A percentile compares a stretch with the other conserved stretches of the same genome.
Conservation (phyloP, 805 yeast genomes). For the Starmerella gropengiesseri region DNA sequence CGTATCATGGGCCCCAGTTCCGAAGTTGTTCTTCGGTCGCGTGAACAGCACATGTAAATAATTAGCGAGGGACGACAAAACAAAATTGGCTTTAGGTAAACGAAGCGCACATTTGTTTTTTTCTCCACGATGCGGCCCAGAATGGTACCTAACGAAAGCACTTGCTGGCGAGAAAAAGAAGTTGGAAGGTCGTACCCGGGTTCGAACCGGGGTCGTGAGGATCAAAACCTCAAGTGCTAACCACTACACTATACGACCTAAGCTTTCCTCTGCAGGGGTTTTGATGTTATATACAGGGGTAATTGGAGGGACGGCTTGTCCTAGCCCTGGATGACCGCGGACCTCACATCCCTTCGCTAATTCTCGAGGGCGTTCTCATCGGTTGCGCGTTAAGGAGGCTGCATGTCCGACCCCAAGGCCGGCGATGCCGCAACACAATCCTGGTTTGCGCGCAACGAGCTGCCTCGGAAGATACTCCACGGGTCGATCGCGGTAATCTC, state of each 20-base stretch:
- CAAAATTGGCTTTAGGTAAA: background rate
- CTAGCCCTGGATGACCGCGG: too few species aligned
- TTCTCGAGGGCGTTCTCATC: too few species aligned
- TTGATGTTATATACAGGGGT: background rate
- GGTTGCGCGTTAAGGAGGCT: background rate
- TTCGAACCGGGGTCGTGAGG: slow-evolving; percentile 10
- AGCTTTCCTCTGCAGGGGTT: background rate
- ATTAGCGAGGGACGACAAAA: background rate
- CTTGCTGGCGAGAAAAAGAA: background rate
- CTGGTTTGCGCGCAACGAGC: slow-evolving; percentile 64
- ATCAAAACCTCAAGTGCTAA: slow-evolving; percentile 9
- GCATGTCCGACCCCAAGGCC: background rate
- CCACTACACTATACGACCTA: slow-evolving; percentile 9
- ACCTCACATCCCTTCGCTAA: too few species aligned
- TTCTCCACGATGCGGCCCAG: background rate
- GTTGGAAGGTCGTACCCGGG: slow-evolving; percentile 10
- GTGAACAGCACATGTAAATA: background rate
- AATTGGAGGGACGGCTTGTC: too few species aligned
- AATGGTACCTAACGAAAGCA: too few species aligned
- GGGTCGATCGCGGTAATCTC: slow-evolving; percentile 81
- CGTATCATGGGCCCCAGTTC: too few species aligned
- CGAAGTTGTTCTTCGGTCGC: too few species aligned
- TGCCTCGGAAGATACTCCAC: slow-evolving; percentile 81
- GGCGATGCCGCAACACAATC: background rate
- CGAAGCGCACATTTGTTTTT: too few species aligned